Evolutionary conservation across 371 early-diverging fungal species (phyloP).

Genomic region (Thermomucor indicae-seudaticae): DNA sequence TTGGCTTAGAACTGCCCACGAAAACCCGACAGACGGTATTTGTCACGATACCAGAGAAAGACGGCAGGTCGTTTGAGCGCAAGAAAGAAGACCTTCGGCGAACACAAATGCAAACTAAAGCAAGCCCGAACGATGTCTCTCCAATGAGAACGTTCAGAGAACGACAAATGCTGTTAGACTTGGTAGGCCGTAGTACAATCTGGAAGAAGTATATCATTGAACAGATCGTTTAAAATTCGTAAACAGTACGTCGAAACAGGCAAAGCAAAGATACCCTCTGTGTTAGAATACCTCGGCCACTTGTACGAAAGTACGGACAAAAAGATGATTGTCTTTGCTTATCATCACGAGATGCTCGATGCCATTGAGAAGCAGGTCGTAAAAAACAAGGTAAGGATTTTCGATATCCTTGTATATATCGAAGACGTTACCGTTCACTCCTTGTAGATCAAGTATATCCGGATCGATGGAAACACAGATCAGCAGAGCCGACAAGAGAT

Average conservation of each 20-base stretch:
- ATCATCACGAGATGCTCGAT: slow-evolving; percentile 47
- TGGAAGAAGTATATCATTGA: background rate
- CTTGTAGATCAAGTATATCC: slow-evolving; percentile 35
- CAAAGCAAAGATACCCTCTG: slow-evolving; percentile 35
- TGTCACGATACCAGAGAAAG: slow-evolving; percentile 10
- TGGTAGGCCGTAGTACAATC: background rate
- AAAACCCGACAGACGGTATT: slow-evolving; percentile 43
- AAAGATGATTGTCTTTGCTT: slow-evolving; percentile 63
- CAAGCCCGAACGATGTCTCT: background rate
- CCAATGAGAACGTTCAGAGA: background rate
- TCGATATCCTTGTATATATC: background rate
- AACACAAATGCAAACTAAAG: background rate
- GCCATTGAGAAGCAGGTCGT: slow-evolving; percentile 24
- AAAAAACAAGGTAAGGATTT: slow-evolving; percentile 15
- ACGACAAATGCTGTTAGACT: background rate
- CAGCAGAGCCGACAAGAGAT: slow-evolving; percentile 20
- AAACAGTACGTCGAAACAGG: slow-evolving; percentile 29
- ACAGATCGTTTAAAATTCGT: background rate
- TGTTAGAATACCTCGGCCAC: slow-evolving; percentile 47
- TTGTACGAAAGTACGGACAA: slow-evolving; percentile 26
- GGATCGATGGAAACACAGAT: slow-evolving; percentile 57
- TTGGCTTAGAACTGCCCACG: slow-evolving; percentile 42
- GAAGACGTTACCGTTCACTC: background rate
- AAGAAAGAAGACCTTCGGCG: no score
- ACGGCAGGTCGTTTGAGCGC: background rate